phyloP scores from a whole-genome alignment of 2,329 filamentous ascomycete genomes.

The Verticillium albo-atrum region DNA sequence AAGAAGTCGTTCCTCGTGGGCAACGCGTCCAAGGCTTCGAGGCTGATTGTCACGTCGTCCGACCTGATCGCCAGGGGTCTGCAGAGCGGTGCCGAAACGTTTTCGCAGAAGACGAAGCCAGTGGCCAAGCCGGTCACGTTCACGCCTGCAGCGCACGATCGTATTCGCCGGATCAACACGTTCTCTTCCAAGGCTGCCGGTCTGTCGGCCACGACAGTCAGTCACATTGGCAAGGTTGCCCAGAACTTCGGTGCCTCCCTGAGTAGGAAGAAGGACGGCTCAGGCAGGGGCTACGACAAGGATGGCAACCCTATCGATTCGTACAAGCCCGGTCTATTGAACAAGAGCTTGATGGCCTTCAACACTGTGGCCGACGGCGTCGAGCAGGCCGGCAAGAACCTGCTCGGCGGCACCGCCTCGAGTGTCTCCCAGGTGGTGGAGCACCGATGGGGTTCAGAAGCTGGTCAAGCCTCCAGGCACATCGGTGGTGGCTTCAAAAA shows the following conservation, averaged over 20 bases:
- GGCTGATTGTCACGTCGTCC: conserved; percentile 85
- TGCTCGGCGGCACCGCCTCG: conserved; percentile 68
- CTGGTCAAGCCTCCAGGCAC: conserved; percentile 69
- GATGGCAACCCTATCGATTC: conserved; percentile 59
- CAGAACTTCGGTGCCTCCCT: conserved; percentile 84
- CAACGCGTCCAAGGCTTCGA: conserved; percentile 81
- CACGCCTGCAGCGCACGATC: conserved; percentile 75
- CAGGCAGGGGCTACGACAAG: conserved; percentile 58
- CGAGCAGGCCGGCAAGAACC: conserved; percentile 75
- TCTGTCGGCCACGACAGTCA: conserved; percentile 80
- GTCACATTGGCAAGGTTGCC: conserved; percentile 75
- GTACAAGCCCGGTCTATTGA: conserved; percentile 89
- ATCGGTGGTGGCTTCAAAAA: conserved; percentile 90
- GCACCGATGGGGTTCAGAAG: conserved; percentile 86
- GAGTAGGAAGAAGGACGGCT: conserved; percentile 48
- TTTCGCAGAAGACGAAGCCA: conserved; percentile 76
- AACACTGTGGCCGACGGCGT: conserved; percentile 91
- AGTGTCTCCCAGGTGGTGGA: conserved; percentile 83
- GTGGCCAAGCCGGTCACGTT: conserved; percentile 81
- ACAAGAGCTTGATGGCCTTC: conserved; percentile 96
- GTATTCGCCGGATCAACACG: conserved; percentile 85
- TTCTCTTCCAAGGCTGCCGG: conserved; percentile 76
- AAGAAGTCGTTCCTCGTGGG: conserved; percentile 81
- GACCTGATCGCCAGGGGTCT: conserved; percentile 74
- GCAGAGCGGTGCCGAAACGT: conserved; percentile 71